Conservation (phyloP, 2,329 filamentous ascomycete species). For the Pseudovirgaria hyperparasitica region DNA sequence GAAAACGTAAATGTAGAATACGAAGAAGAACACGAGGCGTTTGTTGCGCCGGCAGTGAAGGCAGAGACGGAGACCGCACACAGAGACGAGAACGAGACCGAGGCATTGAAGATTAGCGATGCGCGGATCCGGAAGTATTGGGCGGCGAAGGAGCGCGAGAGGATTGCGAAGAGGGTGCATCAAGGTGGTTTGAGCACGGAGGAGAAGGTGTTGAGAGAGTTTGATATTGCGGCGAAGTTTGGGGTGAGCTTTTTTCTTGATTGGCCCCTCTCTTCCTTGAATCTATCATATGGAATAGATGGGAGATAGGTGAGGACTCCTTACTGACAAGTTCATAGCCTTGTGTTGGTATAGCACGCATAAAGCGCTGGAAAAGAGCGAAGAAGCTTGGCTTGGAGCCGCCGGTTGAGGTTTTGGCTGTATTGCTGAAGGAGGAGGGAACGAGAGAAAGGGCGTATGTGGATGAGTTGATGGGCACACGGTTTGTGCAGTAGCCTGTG, state of each 20-base stretch:
- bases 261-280: background rate
- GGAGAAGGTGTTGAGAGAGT: slow-evolving; percentile 84
- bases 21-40: slow-evolving; percentile 38
- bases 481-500: slow-evolving; percentile 24
- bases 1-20: slow-evolving; percentile 12
- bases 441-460: slow-evolving; percentile 52
- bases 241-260: slow-evolving; percentile 52
- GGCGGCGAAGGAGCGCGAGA: slow-evolving; percentile 54
- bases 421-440: slow-evolving; percentile 60
- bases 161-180: slow-evolving; percentile 61
- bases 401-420: slow-evolving; percentile 78
- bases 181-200: slow-evolving; percentile 57
- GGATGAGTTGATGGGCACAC: slow-evolving; percentile 48
- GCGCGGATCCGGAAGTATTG: slow-evolving; percentile 67
- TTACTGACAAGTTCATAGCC: slow-evolving; percentile 44
- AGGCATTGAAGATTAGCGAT: slow-evolving; percentile 53
- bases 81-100: slow-evolving; percentile 39
- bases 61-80: slow-evolving; percentile 17
- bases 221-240: slow-evolving; percentile 83
- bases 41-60: slow-evolving; percentile 25
- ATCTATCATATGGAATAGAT: slow-evolving; percentile 5
- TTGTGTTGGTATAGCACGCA: slow-evolving; percentile 69
- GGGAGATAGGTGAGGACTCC: background rate
- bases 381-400: slow-evolving; percentile 72
- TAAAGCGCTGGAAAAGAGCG: slow-evolving; percentile 81